Evolutionary conservation across 345 rosid species (phyloP).

Genomic region (Heritiera fomes): DNA sequence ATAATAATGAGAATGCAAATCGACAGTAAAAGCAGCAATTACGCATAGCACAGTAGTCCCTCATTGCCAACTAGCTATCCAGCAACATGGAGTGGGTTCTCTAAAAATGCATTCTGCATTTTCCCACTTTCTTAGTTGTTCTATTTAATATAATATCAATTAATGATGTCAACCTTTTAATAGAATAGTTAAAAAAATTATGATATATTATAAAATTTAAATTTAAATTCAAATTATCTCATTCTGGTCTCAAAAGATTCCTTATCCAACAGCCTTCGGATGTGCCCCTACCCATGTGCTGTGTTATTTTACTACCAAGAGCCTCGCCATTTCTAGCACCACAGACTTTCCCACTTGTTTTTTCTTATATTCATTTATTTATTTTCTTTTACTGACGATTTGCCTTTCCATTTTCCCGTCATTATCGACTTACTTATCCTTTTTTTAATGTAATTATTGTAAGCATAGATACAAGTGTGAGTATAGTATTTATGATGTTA

Average conservation of each 20-base stretch:
- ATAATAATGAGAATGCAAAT: not conserved
- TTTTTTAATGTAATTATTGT: not conserved
- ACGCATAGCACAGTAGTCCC: not conserved
- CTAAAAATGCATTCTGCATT: not conserved
- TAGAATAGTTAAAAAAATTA: no score
- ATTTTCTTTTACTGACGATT: not conserved
- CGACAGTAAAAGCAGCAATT: not conserved
- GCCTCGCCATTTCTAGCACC: not conserved
- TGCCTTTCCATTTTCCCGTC: not conserved
- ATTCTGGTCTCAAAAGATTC: no score
- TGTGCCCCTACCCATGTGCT: slow-evolving; percentile 33
- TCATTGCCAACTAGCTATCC: not conserved
- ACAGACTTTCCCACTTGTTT: slow-evolving; percentile 14
- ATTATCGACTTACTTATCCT: not conserved
- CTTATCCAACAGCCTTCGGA: not conserved
- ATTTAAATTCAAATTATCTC: no score
- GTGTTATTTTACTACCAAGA: slow-evolving; percentile 15
- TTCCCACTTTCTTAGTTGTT: not conserved
- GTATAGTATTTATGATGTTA: not conserved
- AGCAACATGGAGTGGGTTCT: not conserved
- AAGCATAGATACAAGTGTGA: not conserved
- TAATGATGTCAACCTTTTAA: no score
- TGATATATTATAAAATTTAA: no score
- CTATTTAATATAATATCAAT: no score
- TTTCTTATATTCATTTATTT: not conserved